phyloP scores from a whole-genome alignment of 805 yeast genomes.

The Teunomyces pallodes region DNA sequence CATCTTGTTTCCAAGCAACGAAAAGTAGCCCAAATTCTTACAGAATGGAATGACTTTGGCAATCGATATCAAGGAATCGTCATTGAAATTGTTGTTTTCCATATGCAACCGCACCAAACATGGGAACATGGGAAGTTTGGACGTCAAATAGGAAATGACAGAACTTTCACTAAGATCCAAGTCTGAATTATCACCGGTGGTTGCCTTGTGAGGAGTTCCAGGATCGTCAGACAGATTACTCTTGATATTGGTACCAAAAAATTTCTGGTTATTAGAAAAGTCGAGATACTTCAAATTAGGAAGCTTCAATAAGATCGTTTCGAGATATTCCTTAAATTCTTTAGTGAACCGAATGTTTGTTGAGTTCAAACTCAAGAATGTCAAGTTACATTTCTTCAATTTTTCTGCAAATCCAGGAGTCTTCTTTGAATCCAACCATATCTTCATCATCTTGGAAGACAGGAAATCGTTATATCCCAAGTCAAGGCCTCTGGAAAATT shows the following conservation, averaged over 20 bases:
- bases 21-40: slow-evolving; percentile 61
- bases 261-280: slow-evolving; percentile 61
- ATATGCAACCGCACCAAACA: slow-evolving; percentile 64
- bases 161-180: slow-evolving; percentile 7
- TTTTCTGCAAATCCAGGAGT: slow-evolving; percentile 16
- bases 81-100: slow-evolving; percentile 61
- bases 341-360: slow-evolving; percentile 56
- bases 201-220: neutral
- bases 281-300: slow-evolving; percentile 71
- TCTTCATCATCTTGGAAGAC: slow-evolving; percentile 29
- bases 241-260: slow-evolving; percentile 51
- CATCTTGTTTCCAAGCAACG: slow-evolving; percentile 62
- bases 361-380: slow-evolving; percentile 61
- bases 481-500: slow-evolving; percentile 67
- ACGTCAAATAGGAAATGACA: slow-evolving; percentile 53
- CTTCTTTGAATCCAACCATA: slow-evolving; percentile 33
- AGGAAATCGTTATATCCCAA: slow-evolving; percentile 77
- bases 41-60: slow-evolving; percentile 72
- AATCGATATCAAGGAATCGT: slow-evolving; percentile 54
- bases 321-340: slow-evolving; percentile 46
- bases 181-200: neutral
- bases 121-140: slow-evolving; percentile 67
- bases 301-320: slow-evolving; percentile 49
- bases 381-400: slow-evolving; percentile 23
- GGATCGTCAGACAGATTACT: neutral